Evolutionary conservation across 2,329 filamentous ascomycete species (phyloP).

Genomic region (Iodosphaeria phyllophila): DNA sequence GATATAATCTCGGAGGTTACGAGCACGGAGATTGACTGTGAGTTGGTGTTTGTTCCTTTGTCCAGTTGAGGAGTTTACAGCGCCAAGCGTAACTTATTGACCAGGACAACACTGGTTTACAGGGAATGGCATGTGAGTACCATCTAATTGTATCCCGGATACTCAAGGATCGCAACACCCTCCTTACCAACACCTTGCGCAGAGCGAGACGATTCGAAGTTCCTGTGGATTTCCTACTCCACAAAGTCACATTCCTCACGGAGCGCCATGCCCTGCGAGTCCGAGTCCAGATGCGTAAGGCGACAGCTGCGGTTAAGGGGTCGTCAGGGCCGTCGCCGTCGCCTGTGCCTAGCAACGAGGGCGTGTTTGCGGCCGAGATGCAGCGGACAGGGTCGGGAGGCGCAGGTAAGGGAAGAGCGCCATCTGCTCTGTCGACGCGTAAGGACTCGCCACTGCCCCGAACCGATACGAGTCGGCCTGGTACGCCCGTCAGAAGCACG

Average conservation of each 20-base stretch:
- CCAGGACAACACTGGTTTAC: neutral
- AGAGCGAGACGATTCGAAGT: conserved; percentile 61
- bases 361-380: conserved; percentile 24
- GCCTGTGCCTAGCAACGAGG: conserved; percentile 32
- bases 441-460: conserved; percentile 35
- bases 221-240: conserved; percentile 70
- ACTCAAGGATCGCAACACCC: conserved; percentile 1
- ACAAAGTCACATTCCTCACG: conserved; percentile 87
- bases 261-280: conserved; percentile 83
- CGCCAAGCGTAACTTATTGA: conserved; percentile 1
- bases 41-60: conserved; percentile 8
- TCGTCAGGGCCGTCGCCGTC: conserved; percentile 41
- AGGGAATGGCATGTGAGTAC: conserved; percentile 61
- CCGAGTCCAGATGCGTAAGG: conserved; percentile 71
- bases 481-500: conserved; percentile 22
- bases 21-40: conserved; percentile 78
- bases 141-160: conserved; percentile 3
- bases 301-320: conserved; percentile 36
- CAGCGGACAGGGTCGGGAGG: conserved; percentile 29
- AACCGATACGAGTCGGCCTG: conserved; percentile 24
- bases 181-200: conserved; percentile 20
- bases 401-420: conserved; percentile 20
- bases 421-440: conserved; percentile 37
- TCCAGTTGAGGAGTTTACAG: conserved; percentile 3
- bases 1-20: conserved; percentile 68